Percentiles rank a stretch among this genome's conserved stretches.
Evolutionary conservation across 768 basidiomycete species (phyloP).

Genomic region (Agaricus sinodeliciosus): DNA sequence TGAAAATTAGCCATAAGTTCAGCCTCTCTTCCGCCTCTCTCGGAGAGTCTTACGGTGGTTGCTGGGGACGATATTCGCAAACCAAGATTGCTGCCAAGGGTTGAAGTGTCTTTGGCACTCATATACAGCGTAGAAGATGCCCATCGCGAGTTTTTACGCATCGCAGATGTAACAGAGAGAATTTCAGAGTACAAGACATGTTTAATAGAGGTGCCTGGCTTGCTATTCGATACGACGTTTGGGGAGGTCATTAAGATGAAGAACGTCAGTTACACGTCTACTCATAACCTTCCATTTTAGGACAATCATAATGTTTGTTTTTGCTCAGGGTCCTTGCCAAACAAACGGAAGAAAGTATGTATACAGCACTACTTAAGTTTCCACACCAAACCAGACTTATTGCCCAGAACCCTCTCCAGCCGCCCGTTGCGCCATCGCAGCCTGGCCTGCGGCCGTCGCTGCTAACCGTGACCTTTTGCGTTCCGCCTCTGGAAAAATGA

Average conservation of each 20-base stretch:
- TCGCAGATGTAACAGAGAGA: conserved; percentile 82
- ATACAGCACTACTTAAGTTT: conserved; percentile 3
- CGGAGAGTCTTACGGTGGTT: conserved; percentile 32
- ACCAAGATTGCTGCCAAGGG: conserved; percentile 69
- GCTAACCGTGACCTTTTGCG: conserved; percentile 86
- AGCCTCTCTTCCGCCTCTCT: conserved; percentile 59
- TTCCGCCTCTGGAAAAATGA: conserved; percentile 72
- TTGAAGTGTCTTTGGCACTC: conserved; percentile 56
- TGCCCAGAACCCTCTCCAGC: conserved; percentile 25
- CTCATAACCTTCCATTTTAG: conserved; percentile 8
- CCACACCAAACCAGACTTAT: conserved; percentile 11
- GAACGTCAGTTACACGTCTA: conserved; percentile 21
- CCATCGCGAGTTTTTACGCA: conserved; percentile 99
- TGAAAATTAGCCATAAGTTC: conserved; percentile 90
- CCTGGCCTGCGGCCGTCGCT: conserved; percentile 86
- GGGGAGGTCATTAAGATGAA: conserved; percentile 17
- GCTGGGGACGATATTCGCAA: conserved; percentile 55
- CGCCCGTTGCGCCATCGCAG: conserved; percentile 71
- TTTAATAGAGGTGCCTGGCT: conserved; percentile 41
- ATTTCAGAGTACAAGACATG: conserved; percentile 90
- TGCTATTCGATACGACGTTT: conserved; percentile 14
- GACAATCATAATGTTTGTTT: conserved; percentile 12
- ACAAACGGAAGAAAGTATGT: conserved; percentile 4
- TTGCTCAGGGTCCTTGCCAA: conserved; percentile 5
- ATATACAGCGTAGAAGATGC: conserved; percentile 65